Base-by-base conservation (phyloP, 2,329 filamentous ascomycete genomes). In the Xylariomycetidae sp. region DNA sequence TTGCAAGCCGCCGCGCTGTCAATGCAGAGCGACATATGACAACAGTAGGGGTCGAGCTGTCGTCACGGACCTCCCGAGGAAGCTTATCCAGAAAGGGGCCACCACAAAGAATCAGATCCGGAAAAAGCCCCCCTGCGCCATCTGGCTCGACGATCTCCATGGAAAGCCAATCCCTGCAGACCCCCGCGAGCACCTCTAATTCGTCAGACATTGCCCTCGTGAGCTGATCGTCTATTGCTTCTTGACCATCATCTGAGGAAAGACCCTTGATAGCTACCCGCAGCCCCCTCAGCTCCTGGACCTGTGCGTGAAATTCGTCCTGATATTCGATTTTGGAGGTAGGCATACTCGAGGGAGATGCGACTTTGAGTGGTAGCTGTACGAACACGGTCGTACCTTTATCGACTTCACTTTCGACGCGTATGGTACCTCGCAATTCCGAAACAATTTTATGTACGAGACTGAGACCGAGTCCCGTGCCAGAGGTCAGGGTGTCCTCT, bases 401-500 rank as follows among this genome's bases (percentile, higher is more conserved):
- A 32, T 12, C 41, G 2, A 47, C 25, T n/a, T 42, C 27, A 11
- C 46, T 49, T 16, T 47, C 31, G 14, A 50, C 38, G 9, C 25
- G 37, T 16, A 51, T 40, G 5, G 37, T 41, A 2, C 44, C 47
- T 1, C 28, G 39, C 4, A 50, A n/a, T 22, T 37, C 39, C 6
- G 36, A 37, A 4, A 46, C 70, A 6, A 85, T 74, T 31, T 66
- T 61, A 14, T 71, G 68, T 3, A 85, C 80, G 7, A 86, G 74
- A 25, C 74, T 80, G 18, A 86, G 56, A 0, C 82, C 82, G 0
- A 86, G 61, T 0, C 82, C 81, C 0, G 75, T 74, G 0, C 82
- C 81, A 0, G 73, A 69, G 0, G 71, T 64, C 1, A 85, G 53
- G 0, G 63, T 57, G 30, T 83, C 69, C 46, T 85, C 82, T 41